Evolutionary conservation across 176 grass and related monocot species (phyloP), one percentile per base, ranked within the genome.

Genomic region (Carex cristatella): DNA sequence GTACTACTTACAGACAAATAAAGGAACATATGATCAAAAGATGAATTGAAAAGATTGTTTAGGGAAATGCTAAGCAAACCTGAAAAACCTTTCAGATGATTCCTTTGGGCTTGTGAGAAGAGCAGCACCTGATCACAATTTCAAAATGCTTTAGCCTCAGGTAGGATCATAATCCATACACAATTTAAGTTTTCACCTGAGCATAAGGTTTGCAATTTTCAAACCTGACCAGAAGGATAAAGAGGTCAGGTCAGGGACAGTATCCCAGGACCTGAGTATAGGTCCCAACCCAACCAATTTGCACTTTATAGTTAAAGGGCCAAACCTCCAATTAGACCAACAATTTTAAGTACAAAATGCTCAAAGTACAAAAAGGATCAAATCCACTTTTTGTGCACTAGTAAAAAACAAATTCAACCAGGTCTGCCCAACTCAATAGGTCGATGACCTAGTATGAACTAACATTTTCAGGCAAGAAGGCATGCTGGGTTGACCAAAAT

Each of bases 61-160:
- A 12, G 18, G 23, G 8, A 87, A 60, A 69, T 89, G 61, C 32
- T 84, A 83, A 27, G 9, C 27, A 79, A 70, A 94, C 91, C 92
- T 89, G 77, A 77, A 79, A 82, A 79, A 54, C 67, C 82, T 55
- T 32, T 81, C 53, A 32, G 80, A 62, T 74, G 72, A 75, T 37
- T 85, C 85, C 35, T 86, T 65, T 68, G 85, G 58, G 42, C 23
- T 85, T 79, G 65, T 59, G 72, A 68, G 23, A 81, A 79, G 77
- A 81, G 76, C 78, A 53, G 81, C 68, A 37, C 56, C 86, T 93
- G 83, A 64, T 14, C 82, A 87, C 10, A 55, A 23, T 55, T 82
- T 59, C 64, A 35, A 74, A 85, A 51, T 75, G n/a, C 19, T 75
- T 75, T 75, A 75, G n/a, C 10, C 28, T 75, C 53, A 75, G 44